Evolutionary conservation across 495 filamentous ascomycete genomes (phyloP).

Genomic region (Thozetella sp.): DNA sequence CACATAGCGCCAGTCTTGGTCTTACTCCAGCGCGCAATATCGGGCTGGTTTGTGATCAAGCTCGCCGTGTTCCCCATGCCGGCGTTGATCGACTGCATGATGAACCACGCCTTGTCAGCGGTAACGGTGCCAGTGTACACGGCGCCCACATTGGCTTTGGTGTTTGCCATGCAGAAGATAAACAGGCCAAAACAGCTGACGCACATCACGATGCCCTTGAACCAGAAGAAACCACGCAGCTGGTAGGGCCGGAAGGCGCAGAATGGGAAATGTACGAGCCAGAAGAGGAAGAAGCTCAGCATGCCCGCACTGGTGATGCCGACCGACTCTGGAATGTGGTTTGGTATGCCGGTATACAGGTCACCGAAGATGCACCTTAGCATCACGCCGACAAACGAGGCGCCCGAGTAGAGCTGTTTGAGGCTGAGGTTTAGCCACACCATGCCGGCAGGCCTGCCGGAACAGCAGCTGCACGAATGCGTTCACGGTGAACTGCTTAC

Average conservation of each 20-base stretch:
- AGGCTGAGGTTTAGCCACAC: no score
- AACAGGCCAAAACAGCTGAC: slow-evolving; percentile 35
- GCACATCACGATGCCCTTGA: slow-evolving; percentile 28
- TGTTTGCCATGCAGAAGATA: slow-evolving; percentile 40
- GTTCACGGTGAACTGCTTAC: slow-evolving; percentile 14
- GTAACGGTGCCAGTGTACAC: slow-evolving; percentile 21
- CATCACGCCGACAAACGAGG: slow-evolving; percentile 28
- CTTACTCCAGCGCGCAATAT: slow-evolving; percentile 38
- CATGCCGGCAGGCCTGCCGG: no score
- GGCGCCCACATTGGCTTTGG: slow-evolving; percentile 33
- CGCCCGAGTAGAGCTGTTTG: slow-evolving; percentile 24
- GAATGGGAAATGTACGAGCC: slow-evolving; percentile 45
- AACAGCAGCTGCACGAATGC: no score
- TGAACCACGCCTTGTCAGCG: slow-evolving; percentile 32
- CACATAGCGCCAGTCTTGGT: slow-evolving; percentile 34
- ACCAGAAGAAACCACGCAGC: slow-evolving; percentile 27
- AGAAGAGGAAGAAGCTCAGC: slow-evolving; percentile 47
- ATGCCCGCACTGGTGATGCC: slow-evolving; percentile 43
- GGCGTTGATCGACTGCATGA: slow-evolving; percentile 40
- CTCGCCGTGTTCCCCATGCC: slow-evolving; percentile 44
- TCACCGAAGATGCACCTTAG: slow-evolving; percentile 27
- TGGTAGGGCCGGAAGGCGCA: slow-evolving; percentile 26
- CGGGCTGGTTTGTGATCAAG: slow-evolving; percentile 44
- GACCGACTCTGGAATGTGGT: slow-evolving; percentile 30
- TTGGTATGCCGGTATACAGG: slow-evolving; percentile 35